Evolutionary conservation across 140 eudicot genomes (phyloP).

Genomic region (Bidens hawaiensis): DNA sequence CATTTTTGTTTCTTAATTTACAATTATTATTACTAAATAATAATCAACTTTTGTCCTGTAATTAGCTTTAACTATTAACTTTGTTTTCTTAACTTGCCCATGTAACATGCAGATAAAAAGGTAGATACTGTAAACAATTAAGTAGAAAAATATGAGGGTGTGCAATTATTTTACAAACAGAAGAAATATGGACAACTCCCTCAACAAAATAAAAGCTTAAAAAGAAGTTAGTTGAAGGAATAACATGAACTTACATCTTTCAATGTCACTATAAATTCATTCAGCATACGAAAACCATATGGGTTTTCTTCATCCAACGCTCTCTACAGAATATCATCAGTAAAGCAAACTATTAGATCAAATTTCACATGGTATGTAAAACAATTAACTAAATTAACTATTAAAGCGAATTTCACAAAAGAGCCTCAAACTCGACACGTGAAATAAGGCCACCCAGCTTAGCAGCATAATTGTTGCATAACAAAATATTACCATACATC

Average conservation of each 20-base stretch:
- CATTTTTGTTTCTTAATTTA: background rate
- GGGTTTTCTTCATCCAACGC: slow-evolving; percentile 63
- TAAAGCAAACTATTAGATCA: slow-evolving; percentile 13
- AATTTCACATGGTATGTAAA: slow-evolving; percentile 4
- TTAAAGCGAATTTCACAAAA: background rate
- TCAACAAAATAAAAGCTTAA: background rate
- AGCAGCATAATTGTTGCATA: background rate
- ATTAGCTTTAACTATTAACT: background rate
- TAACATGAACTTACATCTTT: slow-evolving; percentile 94
- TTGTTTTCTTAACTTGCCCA: background rate
- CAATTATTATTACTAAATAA: background rate
- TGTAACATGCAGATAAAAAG: background rate
- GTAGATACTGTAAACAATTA: slow-evolving; percentile 7
- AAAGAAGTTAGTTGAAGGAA: slow-evolving; percentile 12
- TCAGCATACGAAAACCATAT: slow-evolving; percentile 74
- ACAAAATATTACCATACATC: background rate
- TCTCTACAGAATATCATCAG: slow-evolving; percentile 41
- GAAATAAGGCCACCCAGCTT: background rate
- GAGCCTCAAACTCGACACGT: background rate
- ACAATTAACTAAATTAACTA: background rate
- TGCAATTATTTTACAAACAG: slow-evolving; percentile 2
- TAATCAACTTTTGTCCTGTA: background rate
- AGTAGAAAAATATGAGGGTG: background rate
- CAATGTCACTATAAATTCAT: slow-evolving; percentile 72
- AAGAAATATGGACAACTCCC: background rate